Base-by-base conservation (phyloP, 306 rosid species). In the Cicer yamashitae region DNA sequence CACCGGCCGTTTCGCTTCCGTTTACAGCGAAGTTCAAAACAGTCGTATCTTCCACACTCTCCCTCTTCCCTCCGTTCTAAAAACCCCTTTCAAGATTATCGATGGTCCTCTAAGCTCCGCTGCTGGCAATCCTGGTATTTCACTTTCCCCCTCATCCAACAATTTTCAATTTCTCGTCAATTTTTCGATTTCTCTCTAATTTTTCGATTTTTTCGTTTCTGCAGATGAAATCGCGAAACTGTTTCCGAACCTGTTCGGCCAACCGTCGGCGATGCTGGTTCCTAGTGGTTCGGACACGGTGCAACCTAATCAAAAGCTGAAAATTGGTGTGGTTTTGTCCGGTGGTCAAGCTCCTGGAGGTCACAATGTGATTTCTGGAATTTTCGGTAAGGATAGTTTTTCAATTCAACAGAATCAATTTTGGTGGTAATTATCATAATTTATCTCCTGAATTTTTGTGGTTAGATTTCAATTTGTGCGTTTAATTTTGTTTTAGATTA, bases 291-390 rank as follows among this genome's bases (percentile, higher is more conserved):
- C 90, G 1, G 74, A 52, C 8, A 8, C 87, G 1, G 77, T 13
- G 46, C 82, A 11, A 22, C 41, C 82, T 1, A 46, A 53, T 22
- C 84, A 81, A 70, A 92, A 88, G 84, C 53, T 96, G 86, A 96
- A 92, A 82, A 87, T 96, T 11, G 99, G 98, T 13, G 96, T 92
- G 10, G 99, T 96, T 53, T 84, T 96, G 87, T 96, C 99, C 18
- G 99, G 99, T 79, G 99, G 99, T 76, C 98, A 92, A 76, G 98
- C 99, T 70, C 99, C 99, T 2, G 99, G 98, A 53, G 99, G 99
- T 7, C 99, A 96, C 81, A 96, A 96, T 79, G 99, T 96, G 43
- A 96, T 96, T 63, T 88, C 93, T 73, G 99, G 99, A 84, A 87
- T 96, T 65, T 96, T 84, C 40, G 99, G 99, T 96, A 52, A 77